These are phyloP conservation scores for Zalaria sp. DNA, from an alignment of 2,329 filamentous ascomycete genomes.

Conservation along the genomic window DNA sequence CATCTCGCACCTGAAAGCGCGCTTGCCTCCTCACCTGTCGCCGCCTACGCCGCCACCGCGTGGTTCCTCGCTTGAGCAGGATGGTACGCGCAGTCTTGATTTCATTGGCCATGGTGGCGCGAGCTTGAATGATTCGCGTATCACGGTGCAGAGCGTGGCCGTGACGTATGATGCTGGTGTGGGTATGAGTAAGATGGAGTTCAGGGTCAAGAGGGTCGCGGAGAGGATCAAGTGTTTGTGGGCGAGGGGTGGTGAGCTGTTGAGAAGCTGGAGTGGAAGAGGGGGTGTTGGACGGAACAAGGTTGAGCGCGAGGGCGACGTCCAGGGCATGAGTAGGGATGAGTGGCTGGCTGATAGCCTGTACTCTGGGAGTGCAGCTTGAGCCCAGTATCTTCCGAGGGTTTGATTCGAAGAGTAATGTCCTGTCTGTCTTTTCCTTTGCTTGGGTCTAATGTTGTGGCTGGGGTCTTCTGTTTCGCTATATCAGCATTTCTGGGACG, in stretches of 20 bases:
- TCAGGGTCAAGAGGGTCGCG: conserved; percentile 23
- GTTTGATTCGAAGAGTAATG: no score
- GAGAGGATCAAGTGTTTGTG: conserved; percentile 23
- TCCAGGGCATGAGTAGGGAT: conserved; percentile 2
- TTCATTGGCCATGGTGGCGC: conserved; percentile 8
- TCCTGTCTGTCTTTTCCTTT: no score
- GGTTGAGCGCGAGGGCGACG: conserved; percentile 3
- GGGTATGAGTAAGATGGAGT: conserved; percentile 25
- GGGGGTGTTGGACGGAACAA: not conserved
- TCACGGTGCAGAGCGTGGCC: not conserved
- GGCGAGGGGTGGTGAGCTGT: conserved; percentile 19
- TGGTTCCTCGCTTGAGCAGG: conserved; percentile 6
- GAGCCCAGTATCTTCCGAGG: not conserved
- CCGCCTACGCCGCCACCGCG: no score
- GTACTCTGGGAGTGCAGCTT: conserved; percentile 2
- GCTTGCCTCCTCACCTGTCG: conserved; percentile 3
- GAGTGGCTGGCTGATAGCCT: conserved; percentile 13
- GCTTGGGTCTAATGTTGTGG: no score
- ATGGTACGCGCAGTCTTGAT: conserved; percentile 1
- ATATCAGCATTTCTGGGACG: no score
- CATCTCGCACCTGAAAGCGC: conserved; percentile 16
- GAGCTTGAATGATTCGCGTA: conserved; percentile 9
- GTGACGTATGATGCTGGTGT: conserved; percentile 15
- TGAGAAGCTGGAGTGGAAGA: conserved; percentile 8
- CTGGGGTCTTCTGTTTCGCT: no score